A percentile compares a stretch with the other conserved stretches of the same genome.
Evolutionary conservation across 208 protist genomes (phyloP).

Genomic region (Angomonas ambiguus): DNA sequence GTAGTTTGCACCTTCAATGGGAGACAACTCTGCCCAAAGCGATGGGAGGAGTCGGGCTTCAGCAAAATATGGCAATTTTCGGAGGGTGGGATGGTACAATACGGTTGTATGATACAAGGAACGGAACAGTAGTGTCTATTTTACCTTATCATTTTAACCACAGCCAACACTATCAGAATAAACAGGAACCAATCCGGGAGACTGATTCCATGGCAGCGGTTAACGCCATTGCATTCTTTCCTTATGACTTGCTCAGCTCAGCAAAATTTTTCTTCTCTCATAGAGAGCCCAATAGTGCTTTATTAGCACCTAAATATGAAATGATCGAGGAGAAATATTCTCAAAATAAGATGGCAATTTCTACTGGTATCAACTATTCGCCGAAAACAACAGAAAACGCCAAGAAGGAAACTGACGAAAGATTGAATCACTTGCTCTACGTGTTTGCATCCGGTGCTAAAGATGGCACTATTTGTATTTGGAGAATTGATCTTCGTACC

Average conservation of each 20-base stretch:
- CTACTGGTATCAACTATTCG: no score
- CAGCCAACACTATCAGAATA: neutral
- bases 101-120: neutral
- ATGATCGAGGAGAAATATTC: neutral
- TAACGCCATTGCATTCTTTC: neutral
- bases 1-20: neutral
- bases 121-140: neutral
- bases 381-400: no score
- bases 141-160: neutral
- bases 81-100: neutral
- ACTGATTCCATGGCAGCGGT: neutral
- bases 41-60: neutral
- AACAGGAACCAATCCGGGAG: neutral
- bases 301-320: neutral
- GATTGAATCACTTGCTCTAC: neutral
- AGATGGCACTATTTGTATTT: neutral
- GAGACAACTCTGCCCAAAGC: neutral
- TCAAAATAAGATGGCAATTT: no score
- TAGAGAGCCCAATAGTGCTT: neutral
- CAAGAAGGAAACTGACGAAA: neutral
- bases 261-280: neutral
- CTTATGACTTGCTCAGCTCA: neutral
- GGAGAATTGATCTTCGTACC: neutral
- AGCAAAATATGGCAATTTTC: neutral
- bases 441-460: neutral